phyloP scores from a whole-genome alignment of 2,329 filamentous ascomycete species.

The Diplodia seriata region DNA sequence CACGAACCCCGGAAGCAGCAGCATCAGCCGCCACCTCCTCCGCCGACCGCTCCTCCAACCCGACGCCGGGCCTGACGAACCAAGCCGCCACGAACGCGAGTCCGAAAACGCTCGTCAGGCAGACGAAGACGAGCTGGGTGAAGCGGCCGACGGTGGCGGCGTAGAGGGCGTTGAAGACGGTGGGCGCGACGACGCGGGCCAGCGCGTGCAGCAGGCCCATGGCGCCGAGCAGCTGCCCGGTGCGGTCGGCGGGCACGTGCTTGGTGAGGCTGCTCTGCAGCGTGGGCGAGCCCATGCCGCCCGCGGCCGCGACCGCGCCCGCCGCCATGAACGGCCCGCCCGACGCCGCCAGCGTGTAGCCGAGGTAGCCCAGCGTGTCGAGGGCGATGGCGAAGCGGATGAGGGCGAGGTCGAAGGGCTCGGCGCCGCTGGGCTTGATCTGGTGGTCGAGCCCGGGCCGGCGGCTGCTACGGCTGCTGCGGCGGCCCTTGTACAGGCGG shows the following conservation, averaged over 20 bases:
- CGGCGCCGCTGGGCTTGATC: conserved; percentile 72
- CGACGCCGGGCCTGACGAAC: conserved; percentile 64
- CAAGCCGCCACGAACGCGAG: conserved; percentile 71
- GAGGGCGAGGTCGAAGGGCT: conserved; percentile 76
- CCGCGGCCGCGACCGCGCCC: conserved; percentile 76
- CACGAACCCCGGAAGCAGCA: neutral
- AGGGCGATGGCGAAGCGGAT: conserved; percentile 77
- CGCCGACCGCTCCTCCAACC: conserved; percentile 9
- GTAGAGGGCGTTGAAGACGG: conserved; percentile 87
- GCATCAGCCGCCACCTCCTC: conserved; percentile 1
- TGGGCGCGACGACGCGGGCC: conserved; percentile 77
- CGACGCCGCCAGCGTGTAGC: conserved; percentile 72
- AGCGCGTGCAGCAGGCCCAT: conserved; percentile 85
- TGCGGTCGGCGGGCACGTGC: conserved; percentile 81
- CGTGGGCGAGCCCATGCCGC: conserved; percentile 84
- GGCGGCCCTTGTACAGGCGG: conserved; percentile 70
- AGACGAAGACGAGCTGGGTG: conserved; percentile 83
- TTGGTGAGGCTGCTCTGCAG: conserved; percentile 87
- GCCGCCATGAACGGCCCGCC: conserved; percentile 72
- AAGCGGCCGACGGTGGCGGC: conserved; percentile 78
- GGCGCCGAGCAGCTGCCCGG: conserved; percentile 88
- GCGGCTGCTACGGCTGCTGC: conserved; percentile 35
- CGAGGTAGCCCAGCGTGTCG: conserved; percentile 76
- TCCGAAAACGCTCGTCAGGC: conserved; percentile 71
- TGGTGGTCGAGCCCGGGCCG: neutral